A percentile compares a stretch with the other conserved stretches of the same genome.
phyloP scores from a whole-genome alignment of 2,329 filamentous ascomycete species.

The Myriosclerotinia scirpicola region DNA sequence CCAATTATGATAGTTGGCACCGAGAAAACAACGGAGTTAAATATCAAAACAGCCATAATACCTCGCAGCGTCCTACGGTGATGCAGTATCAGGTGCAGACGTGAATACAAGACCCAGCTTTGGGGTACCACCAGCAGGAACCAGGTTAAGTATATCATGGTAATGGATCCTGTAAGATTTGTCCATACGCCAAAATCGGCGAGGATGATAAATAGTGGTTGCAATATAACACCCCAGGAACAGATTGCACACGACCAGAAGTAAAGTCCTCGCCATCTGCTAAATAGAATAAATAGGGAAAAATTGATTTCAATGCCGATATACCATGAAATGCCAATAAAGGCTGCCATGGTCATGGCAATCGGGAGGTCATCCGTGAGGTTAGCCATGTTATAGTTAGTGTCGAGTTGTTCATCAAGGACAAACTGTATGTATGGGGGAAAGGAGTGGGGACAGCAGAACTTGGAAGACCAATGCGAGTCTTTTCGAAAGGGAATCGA shows the following conservation, averaged over 20 bases:
- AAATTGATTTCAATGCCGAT: slow-evolving; percentile 51
- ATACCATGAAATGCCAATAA: slow-evolving; percentile 51
- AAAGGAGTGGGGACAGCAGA: background rate
- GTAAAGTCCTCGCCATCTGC: slow-evolving; percentile 48
- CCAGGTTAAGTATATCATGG: slow-evolving; percentile 7
- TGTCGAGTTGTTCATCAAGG: background rate
- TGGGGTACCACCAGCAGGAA: background rate
- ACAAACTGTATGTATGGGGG: background rate
- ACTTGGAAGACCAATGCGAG: background rate
- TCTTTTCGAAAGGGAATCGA: background rate
- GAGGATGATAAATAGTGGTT: slow-evolving; percentile 2
- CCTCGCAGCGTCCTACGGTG: slow-evolving; percentile 46
- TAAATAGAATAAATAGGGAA: slow-evolving; percentile 51
- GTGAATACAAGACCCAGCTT: slow-evolving; percentile 52
- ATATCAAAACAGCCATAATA: slow-evolving; percentile 52
- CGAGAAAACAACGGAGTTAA: slow-evolving; percentile 50
- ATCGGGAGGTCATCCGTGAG: slow-evolving; percentile 14
- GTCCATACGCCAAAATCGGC: slow-evolving; percentile 2
- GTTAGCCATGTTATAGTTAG: background rate
- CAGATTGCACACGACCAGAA: slow-evolving; percentile 53
- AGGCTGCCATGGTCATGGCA: slow-evolving; percentile 44
- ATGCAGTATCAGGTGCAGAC: slow-evolving; percentile 55
- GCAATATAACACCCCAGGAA: slow-evolving; percentile 32
- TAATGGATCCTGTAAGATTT: slow-evolving; percentile 8
- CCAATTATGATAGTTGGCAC: slow-evolving; percentile 50